Base-by-base conservation (phyloP, 2,329 filamentous ascomycete species). In the Penicillium crustosum region DNA sequence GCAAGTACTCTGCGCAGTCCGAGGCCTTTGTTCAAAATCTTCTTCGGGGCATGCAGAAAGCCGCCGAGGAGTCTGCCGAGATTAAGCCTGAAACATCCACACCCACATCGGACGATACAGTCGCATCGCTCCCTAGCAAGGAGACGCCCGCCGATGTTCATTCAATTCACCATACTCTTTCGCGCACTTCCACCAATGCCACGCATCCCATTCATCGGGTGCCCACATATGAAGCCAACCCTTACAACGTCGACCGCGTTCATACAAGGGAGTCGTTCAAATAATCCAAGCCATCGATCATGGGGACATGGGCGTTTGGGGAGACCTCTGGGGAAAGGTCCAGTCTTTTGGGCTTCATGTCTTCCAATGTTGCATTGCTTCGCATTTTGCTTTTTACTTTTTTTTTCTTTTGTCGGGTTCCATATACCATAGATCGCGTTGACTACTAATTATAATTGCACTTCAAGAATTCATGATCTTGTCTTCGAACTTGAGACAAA, bases 1-100 rank as follows among this genome's bases (percentile, higher is more conserved):
- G 75, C 70, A 76, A 77, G 61, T 78, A 72, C 58, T 71, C 75
- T 19, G 74, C 67, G 2, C 67, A 76, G 50, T 73, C 74, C 0
- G 66, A 68, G 39, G 65, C 66, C 6, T 67, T 66, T 43, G 61
- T 66, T 31, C 64, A 66, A 36, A 61, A 50, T 6, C 45, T 65
- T 29, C 57, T 66, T 13, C 57, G 43, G 12, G 55, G 39, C 6
- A 45, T 44, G 27, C 49, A 54, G 21, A 35, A 51, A 27, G 27
- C 41, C 13, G 12, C 19, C 2, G 55, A 57, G 17, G 45, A 54
- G 39, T 2, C 38, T 25, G 10, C 15, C 8, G 35, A 45, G 10
- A 9, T 13, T 7, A 51, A 59, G 7, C 23, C 39, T 9, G 54
- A 55, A 7, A 52, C 27, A 12, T 38, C 25, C 23, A 42, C 53